Evolutionary conservation across 2,329 filamentous ascomycete genomes (phyloP), one percentile per base, ranked within the genome.

Genomic region (Fusarium gaditjirri): DNA sequence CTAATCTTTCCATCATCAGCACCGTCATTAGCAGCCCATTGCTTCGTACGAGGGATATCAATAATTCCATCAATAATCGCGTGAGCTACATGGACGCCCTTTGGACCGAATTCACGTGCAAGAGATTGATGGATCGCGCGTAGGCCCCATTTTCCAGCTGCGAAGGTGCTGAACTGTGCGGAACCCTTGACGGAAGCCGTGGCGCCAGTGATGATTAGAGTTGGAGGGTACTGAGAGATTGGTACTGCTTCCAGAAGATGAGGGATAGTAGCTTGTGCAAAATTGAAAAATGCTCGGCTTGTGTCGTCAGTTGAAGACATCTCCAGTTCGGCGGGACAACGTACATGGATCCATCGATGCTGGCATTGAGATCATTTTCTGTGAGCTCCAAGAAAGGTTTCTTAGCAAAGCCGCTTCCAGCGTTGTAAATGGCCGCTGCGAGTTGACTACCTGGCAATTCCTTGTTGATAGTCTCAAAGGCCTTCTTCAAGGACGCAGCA

Each of bases 61-160:
- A 97, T 97, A 3, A 93, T 87, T 1, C 94, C 94, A 78, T 97
- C 94, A 60, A 97, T 91, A 67, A 97, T 90, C 9, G 91, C 90
- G 82, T 97, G 93, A 1, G 92, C 89, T 2, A 97, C 92, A 80
- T 97, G 94, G 4, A 97, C 88, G 5, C 94, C 94, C 80, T 93
- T 86, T 0, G 94, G 94, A 0, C 92, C 93, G 80, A 96, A 97
- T 80, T 97, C 94, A 62, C 92, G 88, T 0, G 94, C 93, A 31
- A 97, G 85, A 38, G 89, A 92, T 81, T 95, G 93, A 1, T 88
- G 87, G 55, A 97, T 82, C 1, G 91, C 93, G 36, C 94, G 87
- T 74, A 92, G 83, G 8, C 93, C 94, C 79, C 94, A 97, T 80
- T 97, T 97, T 33, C 92, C 92, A 5, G 90, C 89, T 1, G 94